Percentiles rank a stretch among this genome's conserved stretches.
Evolutionary conservation across 1,284 basidiomycete species (phyloP).

Genomic region (Earliella scabrosa): DNA sequence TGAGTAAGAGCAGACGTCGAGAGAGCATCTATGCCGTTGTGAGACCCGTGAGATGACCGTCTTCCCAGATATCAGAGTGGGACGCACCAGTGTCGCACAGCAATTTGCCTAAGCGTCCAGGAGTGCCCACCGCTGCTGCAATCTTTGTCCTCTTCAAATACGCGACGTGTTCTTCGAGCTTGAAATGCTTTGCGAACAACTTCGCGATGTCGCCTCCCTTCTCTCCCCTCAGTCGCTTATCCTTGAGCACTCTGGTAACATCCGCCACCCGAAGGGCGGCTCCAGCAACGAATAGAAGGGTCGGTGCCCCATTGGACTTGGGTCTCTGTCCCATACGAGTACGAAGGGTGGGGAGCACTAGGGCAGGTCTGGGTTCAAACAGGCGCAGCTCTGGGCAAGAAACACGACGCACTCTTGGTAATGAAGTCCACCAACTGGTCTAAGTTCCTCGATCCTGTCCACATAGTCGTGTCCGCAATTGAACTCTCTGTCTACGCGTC

Average conservation of each 20-base stretch:
- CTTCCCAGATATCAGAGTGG: conserved; percentile 55
- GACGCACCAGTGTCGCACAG: conserved; percentile 73
- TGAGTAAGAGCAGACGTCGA: conserved; percentile 75
- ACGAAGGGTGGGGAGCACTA: conserved; percentile 72
- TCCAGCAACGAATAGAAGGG: conserved; percentile 74
- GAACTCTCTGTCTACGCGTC: conserved; percentile 63
- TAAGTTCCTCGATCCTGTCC: conserved; percentile 70
- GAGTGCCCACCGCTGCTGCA: conserved; percentile 81
- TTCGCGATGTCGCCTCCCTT: conserved; percentile 86
- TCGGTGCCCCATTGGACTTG: conserved; percentile 77
- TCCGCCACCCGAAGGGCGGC: conserved; percentile 83
- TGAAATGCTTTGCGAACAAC: conserved; percentile 86
- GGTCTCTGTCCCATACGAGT: conserved; percentile 73
- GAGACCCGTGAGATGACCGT: conserved; percentile 39
- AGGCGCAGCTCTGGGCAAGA: too few species aligned
- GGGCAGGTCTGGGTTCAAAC: background rate
- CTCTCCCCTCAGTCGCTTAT: conserved; percentile 68
- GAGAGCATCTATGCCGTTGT: conserved; percentile 58
- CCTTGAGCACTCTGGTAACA: conserved; percentile 71
- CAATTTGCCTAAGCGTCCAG: conserved; percentile 80
- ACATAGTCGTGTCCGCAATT: conserved; percentile 74
- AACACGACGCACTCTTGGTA: conserved; percentile 64
- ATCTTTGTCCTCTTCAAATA: conserved; percentile 79
- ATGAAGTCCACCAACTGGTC: conserved; percentile 77
- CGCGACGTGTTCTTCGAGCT: conserved; percentile 77